Percentiles rank a stretch among this genome's conserved stretches.
Evolutionary conservation across 495 filamentous ascomycete species (phyloP).

Genomic region (Mycothermus thermophilus): DNA sequence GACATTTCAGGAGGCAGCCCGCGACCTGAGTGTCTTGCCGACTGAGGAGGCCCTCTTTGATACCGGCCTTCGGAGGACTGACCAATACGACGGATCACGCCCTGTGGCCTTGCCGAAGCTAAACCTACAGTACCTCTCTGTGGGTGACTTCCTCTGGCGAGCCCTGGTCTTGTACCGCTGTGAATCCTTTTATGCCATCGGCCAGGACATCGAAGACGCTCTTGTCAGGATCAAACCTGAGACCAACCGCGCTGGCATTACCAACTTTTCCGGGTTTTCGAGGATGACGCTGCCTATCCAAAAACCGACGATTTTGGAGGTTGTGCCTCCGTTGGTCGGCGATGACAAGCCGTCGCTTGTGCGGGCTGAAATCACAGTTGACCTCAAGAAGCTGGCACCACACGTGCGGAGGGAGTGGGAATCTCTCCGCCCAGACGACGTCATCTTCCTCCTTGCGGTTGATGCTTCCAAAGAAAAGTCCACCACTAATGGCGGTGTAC

Average conservation of each 20-base stretch:
- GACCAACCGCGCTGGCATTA: conserved; percentile 42
- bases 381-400: conserved; percentile 64
- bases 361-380: conserved; percentile 74
- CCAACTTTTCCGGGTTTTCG: conserved; percentile 72
- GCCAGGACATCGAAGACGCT: conserved; percentile 74
- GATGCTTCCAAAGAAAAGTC: conserved; percentile 40
- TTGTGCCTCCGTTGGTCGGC: conserved; percentile 72
- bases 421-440: conserved; percentile 71
- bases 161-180: conserved; percentile 78
- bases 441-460: conserved; percentile 75
- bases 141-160: conserved; percentile 92
- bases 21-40: conserved; percentile 58
- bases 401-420: conserved; percentile 82
- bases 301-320: conserved; percentile 79
- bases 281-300: conserved; percentile 80
- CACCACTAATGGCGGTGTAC: conserved; percentile 39
- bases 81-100: conserved; percentile 75
- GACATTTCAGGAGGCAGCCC: conserved; percentile 69
- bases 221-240: conserved; percentile 69
- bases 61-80: conserved; percentile 64
- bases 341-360: conserved; percentile 74
- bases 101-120: conserved; percentile 88
- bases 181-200: conserved; percentile 88
- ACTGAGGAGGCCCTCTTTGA: conserved; percentile 84
- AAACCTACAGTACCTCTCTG: conserved; percentile 87